These are phyloP conservation scores for Huntiella moniliformis DNA, from an alignment of 2,329 filamentous ascomycete genomes.

Conservation along the genomic window DNA sequence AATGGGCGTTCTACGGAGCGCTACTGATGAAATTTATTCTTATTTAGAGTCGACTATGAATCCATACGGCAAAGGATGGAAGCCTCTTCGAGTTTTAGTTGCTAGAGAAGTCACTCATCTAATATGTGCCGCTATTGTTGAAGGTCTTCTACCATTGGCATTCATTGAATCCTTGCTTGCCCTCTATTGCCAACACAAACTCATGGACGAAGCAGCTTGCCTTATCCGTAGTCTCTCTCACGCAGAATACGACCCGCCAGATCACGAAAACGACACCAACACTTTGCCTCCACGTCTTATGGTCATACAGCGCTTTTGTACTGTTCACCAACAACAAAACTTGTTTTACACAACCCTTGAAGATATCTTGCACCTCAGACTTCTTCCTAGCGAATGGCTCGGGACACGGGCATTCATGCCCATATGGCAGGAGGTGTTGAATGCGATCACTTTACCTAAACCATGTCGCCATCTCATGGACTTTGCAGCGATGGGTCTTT, in stretches of 20 bases:
- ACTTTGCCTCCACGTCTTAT: not conserved
- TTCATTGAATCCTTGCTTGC: constrained; percentile 16
- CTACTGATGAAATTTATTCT: constrained; percentile 18
- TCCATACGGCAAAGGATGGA: constrained; percentile 17
- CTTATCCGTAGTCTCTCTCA: constrained; percentile 4
- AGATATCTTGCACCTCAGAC: constrained; percentile 5
- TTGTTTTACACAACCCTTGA: constrained; percentile 9
- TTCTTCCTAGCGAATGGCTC: constrained; percentile 11
- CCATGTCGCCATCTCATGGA: constrained; percentile 9
- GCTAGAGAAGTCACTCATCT: constrained; percentile 18
- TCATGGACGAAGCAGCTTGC: constrained; percentile 16
- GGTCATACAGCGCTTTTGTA: constrained; percentile 9
- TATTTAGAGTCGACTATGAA: constrained; percentile 20
- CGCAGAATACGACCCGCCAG: constrained; percentile 5
- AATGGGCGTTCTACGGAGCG: constrained; percentile 11
- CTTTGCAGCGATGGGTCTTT: constrained; percentile 10
- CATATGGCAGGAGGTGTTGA: constrained; percentile 10
- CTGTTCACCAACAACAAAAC: constrained; percentile 5
- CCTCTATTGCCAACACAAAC: constrained; percentile 16
- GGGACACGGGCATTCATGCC: constrained; percentile 9
- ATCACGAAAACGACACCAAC: constrained; percentile 1
- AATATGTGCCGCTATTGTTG: constrained; percentile 16
- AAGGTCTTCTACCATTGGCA: constrained; percentile 16
- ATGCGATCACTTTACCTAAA: not conserved
- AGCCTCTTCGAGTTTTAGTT: constrained; percentile 18